Percentiles rank a stretch among this genome's conserved stretches.
phyloP scores from a whole-genome alignment of 768 basidiomycete species.

The Kwoniella sp. region DNA sequence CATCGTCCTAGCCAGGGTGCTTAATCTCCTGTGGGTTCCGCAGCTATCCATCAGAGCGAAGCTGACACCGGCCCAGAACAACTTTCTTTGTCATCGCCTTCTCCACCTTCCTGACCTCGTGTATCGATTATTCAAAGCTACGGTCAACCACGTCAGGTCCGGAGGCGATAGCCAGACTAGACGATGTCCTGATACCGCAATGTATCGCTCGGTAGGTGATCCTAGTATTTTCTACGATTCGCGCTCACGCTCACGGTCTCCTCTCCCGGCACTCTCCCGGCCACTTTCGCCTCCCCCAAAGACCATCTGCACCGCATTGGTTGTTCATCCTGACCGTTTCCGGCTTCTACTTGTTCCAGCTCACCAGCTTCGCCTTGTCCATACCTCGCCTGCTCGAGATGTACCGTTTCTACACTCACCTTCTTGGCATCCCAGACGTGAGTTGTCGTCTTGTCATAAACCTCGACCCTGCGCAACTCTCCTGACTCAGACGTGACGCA shows the following conservation, averaged over 20 bases:
- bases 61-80: slow-evolving; percentile 60
- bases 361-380: slow-evolving; percentile 69
- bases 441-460: slow-evolving; percentile 29
- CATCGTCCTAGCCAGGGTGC: slow-evolving; percentile 79
- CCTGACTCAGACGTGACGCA: slow-evolving; percentile 40
- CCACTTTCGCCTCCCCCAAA: too few species aligned
- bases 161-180: slow-evolving; percentile 64
- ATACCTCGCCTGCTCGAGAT: slow-evolving; percentile 80
- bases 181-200: slow-evolving; percentile 72
- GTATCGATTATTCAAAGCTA: slow-evolving; percentile 84
- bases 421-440: slow-evolving; percentile 92
- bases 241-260: too few species aligned
- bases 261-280: too few species aligned
- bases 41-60: background rate
- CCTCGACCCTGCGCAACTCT: background rate
- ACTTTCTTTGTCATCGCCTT: slow-evolving; percentile 98
- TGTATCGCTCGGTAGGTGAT: slow-evolving; percentile 79
- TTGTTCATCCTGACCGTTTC: slow-evolving; percentile 59
- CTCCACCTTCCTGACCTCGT: slow-evolving; percentile 91
- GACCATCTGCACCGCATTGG: too few species aligned
- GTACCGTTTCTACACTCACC: slow-evolving; percentile 91
- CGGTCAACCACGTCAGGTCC: slow-evolving; percentile 51
- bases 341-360: slow-evolving; percentile 85
- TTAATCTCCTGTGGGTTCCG: slow-evolving; percentile 84
- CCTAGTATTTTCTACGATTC: too few species aligned